Conservation (phyloP, 192 early-diverging fungal genomes). For the Rhizophlyctis rosea region DNA sequence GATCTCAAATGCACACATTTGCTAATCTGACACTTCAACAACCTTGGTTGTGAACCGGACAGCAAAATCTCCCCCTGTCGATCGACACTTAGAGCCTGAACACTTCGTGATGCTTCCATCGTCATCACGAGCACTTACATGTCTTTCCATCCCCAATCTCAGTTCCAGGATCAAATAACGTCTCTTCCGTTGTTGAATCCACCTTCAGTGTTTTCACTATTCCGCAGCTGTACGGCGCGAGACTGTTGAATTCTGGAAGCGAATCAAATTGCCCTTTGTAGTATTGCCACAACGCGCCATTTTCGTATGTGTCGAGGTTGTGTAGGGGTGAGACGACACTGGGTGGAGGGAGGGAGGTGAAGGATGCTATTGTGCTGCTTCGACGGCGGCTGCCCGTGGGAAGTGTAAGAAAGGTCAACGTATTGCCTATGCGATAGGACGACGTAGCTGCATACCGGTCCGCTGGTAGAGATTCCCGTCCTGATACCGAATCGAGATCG, state of each 20-base stretch:
- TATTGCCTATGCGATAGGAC: no score
- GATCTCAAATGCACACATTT: neutral
- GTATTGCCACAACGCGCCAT: slow-evolving; percentile 9
- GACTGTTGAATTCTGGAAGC: slow-evolving; percentile 27
- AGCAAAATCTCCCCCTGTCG: slow-evolving; percentile 21
- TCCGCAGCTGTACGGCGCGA: slow-evolving; percentile 3
- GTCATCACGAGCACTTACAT: slow-evolving; percentile 1
- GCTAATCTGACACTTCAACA: neutral
- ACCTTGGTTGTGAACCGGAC: slow-evolving; percentile 22
- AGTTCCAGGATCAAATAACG: slow-evolving; percentile 13
- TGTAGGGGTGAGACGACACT: no score
- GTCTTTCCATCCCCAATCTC: slow-evolving; percentile 6
- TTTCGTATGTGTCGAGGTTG: neutral
- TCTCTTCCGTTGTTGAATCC: slow-evolving; percentile 9
- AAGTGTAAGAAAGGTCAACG: no score
- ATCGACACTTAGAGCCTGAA: neutral
- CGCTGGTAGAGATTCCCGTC: no score
- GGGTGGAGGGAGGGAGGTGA: no score
- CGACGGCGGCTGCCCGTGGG: no score
- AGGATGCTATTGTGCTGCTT: no score
- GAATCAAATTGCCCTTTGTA: slow-evolving; percentile 22
- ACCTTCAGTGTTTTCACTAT: slow-evolving; percentile 2
- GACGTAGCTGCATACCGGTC: no score
- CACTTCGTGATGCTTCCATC: neutral
- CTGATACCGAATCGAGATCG: no score